phyloP scores from a whole-genome alignment of 1,139 yeast genomes.

The Pichia sp. region DNA sequence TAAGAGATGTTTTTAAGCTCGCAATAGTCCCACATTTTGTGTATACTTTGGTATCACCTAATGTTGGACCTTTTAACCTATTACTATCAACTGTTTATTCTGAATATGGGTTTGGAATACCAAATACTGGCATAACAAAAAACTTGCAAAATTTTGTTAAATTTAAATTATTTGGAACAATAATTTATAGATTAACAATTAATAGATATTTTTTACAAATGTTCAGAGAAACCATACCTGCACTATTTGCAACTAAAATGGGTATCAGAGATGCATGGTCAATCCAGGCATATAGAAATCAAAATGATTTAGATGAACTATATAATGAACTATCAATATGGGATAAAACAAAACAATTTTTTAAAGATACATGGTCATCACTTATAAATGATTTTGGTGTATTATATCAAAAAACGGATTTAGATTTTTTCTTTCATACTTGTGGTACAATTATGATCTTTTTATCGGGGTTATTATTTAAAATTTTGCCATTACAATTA shows the following conservation, averaged over 20 bases:
- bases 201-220: conserved; percentile 6
- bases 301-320: not conserved
- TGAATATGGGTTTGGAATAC: not conserved
- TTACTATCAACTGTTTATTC: not conserved
- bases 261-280: conserved; percentile 4
- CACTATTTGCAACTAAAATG: conserved; percentile 5
- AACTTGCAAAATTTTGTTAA: not conserved
- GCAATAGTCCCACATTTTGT: conserved; percentile 1
- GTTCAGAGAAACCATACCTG: conserved; percentile 6
- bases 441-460: not conserved
- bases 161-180: not conserved
- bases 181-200: conserved; percentile 2
- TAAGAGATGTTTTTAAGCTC: too few species aligned
- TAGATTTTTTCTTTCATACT: not conserved
- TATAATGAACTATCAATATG: not conserved
- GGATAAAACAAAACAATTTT: not conserved
- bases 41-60: conserved; percentile 4
- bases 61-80: not conserved
- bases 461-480: not conserved
- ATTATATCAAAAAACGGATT: not conserved
- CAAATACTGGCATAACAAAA: not conserved
- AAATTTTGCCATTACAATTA: not conserved
- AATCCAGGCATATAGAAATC: conserved; percentile 7
- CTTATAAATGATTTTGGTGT: conserved; percentile 5
- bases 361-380: conserved; percentile 2